A percentile compares a stretch with the other conserved stretches of the same genome.
phyloP scores from a whole-genome alignment of 176 grass and related monocot species.

The Rhipidocladum racemiflorum region DNA sequence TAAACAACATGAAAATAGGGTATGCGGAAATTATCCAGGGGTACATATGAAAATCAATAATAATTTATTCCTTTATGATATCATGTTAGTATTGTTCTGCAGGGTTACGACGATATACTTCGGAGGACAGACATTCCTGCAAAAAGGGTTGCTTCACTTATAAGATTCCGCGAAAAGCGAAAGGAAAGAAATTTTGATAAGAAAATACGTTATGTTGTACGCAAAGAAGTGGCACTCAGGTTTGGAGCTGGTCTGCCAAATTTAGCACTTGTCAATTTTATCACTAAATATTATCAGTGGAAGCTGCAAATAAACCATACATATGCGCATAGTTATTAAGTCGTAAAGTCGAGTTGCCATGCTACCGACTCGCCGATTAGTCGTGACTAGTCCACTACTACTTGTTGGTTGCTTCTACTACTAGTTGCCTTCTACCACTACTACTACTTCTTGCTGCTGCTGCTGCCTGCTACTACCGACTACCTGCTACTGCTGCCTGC shows the following conservation, averaged over 20 bases:
- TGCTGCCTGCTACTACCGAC: too few relatives aligned
- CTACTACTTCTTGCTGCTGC: too few relatives aligned
- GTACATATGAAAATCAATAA: neutral
- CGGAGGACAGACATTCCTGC: constrained; percentile 79
- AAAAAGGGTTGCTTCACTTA: constrained; percentile 82
- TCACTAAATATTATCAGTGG: neutral
- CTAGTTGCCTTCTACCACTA: too few relatives aligned
- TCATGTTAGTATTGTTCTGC: constrained; percentile 33
- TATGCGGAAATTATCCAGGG: constrained; percentile 18
- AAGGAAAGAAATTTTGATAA: constrained; percentile 99
- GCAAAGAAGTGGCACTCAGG: constrained; percentile 93
- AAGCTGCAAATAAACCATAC: neutral
- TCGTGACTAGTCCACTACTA: too few relatives aligned
- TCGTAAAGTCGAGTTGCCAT: too few relatives aligned
- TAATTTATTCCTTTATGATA: neutral
- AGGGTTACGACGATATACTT: constrained; percentile 88
- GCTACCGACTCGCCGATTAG: too few relatives aligned
- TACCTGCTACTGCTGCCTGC: too few relatives aligned
- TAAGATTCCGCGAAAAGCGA: constrained; percentile 85
- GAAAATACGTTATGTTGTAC: constrained; percentile 90
- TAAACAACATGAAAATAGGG: constrained; percentile 57
- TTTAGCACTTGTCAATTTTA: neutral
- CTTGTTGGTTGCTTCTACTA: too few relatives aligned
- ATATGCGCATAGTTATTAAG: too few relatives aligned
- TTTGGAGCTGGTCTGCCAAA: constrained; percentile 24